Percentiles rank a stretch among this genome's conserved stretches.
Evolutionary conservation across 2,329 filamentous ascomycete genomes (phyloP).

Genomic region (Fusarium hainanense): DNA sequence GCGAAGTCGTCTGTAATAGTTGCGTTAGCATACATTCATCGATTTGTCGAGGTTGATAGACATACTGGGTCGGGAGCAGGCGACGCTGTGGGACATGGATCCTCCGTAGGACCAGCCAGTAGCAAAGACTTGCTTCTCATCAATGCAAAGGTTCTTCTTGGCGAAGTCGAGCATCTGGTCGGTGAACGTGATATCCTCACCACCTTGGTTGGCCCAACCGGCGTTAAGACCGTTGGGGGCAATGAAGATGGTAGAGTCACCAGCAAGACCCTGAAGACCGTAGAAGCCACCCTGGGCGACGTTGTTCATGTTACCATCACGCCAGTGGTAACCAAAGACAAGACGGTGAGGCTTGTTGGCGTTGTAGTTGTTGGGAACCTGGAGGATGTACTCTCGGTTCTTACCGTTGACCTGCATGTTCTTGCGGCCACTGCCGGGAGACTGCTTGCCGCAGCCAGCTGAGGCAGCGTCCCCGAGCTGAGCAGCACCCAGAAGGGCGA

Average conservation of each 20-base stretch:
- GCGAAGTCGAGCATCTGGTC: conserved; percentile 53
- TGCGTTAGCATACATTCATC: neutral
- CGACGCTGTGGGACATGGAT: conserved; percentile 56
- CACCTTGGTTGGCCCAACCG: conserved; percentile 56
- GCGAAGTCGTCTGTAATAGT: conserved; percentile 44
- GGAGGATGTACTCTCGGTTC: conserved; percentile 53
- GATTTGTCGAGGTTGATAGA: rapidly evolving
- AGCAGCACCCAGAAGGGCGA: conserved; percentile 22
- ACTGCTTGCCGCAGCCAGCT: conserved; percentile 51
- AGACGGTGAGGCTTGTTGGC: conserved; percentile 38
- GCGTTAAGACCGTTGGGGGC: conserved; percentile 55
- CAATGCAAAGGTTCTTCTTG: conserved; percentile 55
- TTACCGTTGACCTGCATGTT: conserved; percentile 48
- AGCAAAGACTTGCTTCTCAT: conserved; percentile 55
- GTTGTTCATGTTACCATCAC: conserved; percentile 53
- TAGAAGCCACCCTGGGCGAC: conserved; percentile 55
- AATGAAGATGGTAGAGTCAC: conserved; percentile 56
- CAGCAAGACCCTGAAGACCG: conserved; percentile 52
- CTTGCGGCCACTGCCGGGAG: conserved; percentile 47
- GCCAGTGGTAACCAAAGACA: conserved; percentile 54
- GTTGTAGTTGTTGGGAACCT: conserved; percentile 49
- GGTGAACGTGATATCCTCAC: conserved; percentile 56
- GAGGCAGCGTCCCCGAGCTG: conserved; percentile 42
- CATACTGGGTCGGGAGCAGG: conserved; percentile 52
- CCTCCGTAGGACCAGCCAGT: conserved; percentile 60